These are phyloP conservation scores for Coemansia sp. DNA, from an alignment of 192 early-diverging fungal species.

Conservation along the genomic window DNA sequence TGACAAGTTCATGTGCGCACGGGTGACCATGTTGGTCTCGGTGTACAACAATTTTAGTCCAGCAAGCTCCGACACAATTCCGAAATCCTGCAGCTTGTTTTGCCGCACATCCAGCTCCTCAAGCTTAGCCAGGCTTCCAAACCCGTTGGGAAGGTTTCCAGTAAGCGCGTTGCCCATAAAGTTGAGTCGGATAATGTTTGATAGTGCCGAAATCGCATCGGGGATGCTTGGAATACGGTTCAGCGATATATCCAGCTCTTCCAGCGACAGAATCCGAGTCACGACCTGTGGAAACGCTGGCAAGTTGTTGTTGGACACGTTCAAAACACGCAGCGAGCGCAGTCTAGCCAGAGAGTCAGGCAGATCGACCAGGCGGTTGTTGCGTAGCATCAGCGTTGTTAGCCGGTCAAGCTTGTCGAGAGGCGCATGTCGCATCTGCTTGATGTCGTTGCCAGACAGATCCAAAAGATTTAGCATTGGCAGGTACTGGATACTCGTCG, in stretches of 20 bases:
- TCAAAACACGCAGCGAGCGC: slow-evolving; percentile 61
- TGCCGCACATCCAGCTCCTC: slow-evolving; percentile 78
- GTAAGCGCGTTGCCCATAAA: slow-evolving; percentile 77
- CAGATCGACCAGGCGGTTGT: slow-evolving; percentile 72
- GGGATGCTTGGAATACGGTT: slow-evolving; percentile 79
- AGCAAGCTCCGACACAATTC: slow-evolving; percentile 58
- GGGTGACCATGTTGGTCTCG: slow-evolving; percentile 71
- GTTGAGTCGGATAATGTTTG: slow-evolving; percentile 58
- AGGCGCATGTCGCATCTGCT: slow-evolving; percentile 63
- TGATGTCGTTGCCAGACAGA: slow-evolving; percentile 74
- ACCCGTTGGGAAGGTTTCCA: slow-evolving; percentile 64
- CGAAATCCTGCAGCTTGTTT: slow-evolving; percentile 72
- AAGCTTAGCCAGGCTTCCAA: slow-evolving; percentile 61
- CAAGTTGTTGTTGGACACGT: slow-evolving; percentile 82
- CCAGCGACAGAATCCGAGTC: slow-evolving; percentile 60
- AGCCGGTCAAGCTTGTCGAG: slow-evolving; percentile 63
- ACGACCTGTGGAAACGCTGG: slow-evolving; percentile 65
- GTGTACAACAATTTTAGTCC: slow-evolving; percentile 64
- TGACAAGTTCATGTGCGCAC: slow-evolving; percentile 61
- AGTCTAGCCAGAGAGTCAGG: slow-evolving; percentile 66
- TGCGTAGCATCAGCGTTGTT: slow-evolving; percentile 62
- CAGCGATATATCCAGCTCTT: slow-evolving; percentile 76
- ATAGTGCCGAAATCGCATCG: slow-evolving; percentile 67
- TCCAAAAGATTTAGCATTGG: slow-evolving; percentile 70
- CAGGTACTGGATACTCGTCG: slow-evolving; percentile 65